phyloP scores from a whole-genome alignment of 768 basidiomycete genomes.

The Cystofilobasidium ferigula region DNA sequence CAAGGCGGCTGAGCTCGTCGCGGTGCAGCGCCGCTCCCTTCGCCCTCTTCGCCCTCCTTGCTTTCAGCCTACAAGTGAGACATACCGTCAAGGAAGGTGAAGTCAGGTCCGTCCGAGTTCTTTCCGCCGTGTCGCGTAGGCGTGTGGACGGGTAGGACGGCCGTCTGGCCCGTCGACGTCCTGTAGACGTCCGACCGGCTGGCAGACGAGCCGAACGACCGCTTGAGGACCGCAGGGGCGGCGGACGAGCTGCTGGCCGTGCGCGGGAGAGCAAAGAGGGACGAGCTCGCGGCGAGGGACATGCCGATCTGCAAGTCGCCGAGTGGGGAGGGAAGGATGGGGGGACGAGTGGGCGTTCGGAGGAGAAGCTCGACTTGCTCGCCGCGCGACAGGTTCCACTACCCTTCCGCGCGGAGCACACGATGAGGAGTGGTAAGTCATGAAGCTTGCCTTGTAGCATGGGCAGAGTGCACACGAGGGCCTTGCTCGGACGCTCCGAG shows the following conservation, averaged over 20 bases:
- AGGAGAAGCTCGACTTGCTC: no score
- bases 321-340: neutral
- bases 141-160: conserved; percentile 10
- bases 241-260: neutral
- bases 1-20: neutral
- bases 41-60: neutral
- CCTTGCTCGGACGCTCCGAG: no score
- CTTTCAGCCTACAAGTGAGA: neutral
- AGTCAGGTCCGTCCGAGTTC: neutral
- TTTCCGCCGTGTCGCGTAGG: conserved; percentile 6
- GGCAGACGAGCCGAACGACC: conserved; percentile 10
- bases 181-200: conserved; percentile 3
- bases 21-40: neutral
- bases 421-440: no score
- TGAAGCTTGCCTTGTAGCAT: no score
- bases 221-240: neutral
- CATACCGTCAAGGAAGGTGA: conserved; percentile 17
- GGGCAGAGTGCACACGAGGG: no score
- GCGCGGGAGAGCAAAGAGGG: conserved; percentile 5
- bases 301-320: neutral
- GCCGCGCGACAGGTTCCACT: no score
- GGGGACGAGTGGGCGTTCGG: neutral
- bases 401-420: no score
- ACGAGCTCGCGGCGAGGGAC: conserved; percentile 15
- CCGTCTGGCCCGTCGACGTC: conserved; percentile 22